A percentile compares a stretch with the other conserved stretches of the same genome.
These are phyloP conservation scores for Claviceps pazoutovae DNA, from an alignment of 2,329 filamentous ascomycete genomes.

Conservation along the genomic window DNA sequence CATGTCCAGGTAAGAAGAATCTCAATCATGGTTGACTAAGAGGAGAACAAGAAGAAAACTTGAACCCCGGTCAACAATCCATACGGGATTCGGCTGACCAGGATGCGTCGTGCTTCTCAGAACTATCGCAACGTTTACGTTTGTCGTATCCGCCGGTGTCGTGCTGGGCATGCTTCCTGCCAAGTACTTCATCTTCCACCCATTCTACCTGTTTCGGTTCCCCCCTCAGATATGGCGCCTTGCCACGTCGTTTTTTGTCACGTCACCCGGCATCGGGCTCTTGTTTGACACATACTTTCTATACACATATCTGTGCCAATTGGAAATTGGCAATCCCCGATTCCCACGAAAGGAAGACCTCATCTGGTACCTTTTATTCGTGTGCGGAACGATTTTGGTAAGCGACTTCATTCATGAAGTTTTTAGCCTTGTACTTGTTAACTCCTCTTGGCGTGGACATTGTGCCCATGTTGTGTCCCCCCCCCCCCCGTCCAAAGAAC, in stretches of 20 bases:
- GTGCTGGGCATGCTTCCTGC: slow-evolving; percentile 39
- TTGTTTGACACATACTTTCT: slow-evolving; percentile 63
- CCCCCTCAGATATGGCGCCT: slow-evolving; percentile 31
- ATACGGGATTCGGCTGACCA: not conserved
- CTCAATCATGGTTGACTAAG: not conserved
- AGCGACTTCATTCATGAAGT: slow-evolving; percentile 26
- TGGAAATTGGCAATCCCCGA: slow-evolving; percentile 58
- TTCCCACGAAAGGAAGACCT: slow-evolving; percentile 67
- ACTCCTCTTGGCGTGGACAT: slow-evolving; percentile 7
- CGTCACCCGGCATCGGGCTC: slow-evolving; percentile 29
- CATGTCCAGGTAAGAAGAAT: slow-evolving; percentile 27
- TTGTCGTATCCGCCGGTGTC: slow-evolving; percentile 46
- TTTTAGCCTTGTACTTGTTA: slow-evolving; percentile 9
- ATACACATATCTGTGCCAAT: slow-evolving; percentile 60
- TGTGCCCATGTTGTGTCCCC: slow-evolving; percentile 3
- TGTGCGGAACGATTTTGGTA: slow-evolving; percentile 63
- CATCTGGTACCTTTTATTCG: slow-evolving; percentile 65
- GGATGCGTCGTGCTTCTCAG: slow-evolving; percentile 28
- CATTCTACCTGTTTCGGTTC: slow-evolving; percentile 36
- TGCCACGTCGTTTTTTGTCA: slow-evolving; percentile 28
- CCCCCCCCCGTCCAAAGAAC: not conserved
- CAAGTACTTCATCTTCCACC: slow-evolving; percentile 38
- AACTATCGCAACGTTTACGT: slow-evolving; percentile 49
- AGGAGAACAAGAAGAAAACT: not conserved
- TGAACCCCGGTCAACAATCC: not conserved